phyloP scores from a whole-genome alignment of 176 grass and related monocot genomes.

The Lolium multiflorum region DNA sequence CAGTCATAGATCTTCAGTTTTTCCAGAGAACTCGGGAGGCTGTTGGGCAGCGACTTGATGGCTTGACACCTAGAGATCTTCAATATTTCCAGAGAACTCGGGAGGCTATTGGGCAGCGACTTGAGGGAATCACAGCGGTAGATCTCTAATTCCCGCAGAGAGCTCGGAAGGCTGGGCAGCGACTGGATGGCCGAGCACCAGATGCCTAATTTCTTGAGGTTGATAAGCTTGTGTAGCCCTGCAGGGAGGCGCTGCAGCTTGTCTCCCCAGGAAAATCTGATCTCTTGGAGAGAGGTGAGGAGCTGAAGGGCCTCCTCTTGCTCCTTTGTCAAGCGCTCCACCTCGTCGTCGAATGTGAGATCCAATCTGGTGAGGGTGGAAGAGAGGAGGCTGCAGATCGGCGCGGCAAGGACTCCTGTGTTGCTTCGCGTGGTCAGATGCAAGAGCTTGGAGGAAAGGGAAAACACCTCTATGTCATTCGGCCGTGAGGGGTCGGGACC shows the following conservation, averaged over 20 bases:
- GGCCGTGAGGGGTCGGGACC: neutral
- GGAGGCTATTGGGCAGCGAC: neutral
- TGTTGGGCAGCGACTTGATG: neutral
- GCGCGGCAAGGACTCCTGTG: neutral
- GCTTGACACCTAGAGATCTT: accelerated
- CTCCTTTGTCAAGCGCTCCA: neutral
- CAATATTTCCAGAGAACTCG: neutral
- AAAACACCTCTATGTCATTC: neutral
- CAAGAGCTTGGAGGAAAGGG: neutral
- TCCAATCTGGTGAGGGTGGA: neutral
- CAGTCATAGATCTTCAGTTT: neutral
- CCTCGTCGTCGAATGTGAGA: neutral
- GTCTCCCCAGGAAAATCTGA: accelerated
- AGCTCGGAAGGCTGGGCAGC: neutral
- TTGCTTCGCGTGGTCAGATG: neutral
- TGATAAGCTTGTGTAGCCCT: neutral
- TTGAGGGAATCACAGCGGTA: accelerated
- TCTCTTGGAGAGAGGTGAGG: neutral
- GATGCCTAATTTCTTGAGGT: neutral
- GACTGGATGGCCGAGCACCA: neutral
- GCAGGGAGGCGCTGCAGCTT: neutral
- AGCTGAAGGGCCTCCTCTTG: neutral
- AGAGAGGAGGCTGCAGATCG: constrained; percentile 4
- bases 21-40: neutral
- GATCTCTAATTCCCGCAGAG: neutral